Percentiles rank a stretch among this genome's conserved stretches.
These are phyloP conservation scores for Pyrenophora teres DNA, from an alignment of 2,329 filamentous ascomycete genomes.

Conservation along the genomic window DNA sequence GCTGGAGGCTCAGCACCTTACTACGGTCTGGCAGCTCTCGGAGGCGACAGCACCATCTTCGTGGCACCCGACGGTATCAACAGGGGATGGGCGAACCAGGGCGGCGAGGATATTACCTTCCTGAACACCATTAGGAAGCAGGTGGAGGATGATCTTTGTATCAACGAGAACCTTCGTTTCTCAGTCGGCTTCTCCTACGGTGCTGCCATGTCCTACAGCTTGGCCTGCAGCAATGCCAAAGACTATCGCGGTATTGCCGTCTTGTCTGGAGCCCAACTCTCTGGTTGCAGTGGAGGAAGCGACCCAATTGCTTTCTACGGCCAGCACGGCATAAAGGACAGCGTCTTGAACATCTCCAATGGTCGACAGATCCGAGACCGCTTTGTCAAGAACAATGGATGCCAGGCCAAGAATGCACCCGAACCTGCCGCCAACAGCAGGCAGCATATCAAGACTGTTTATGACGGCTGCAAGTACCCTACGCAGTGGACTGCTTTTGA, in stretches of 20 bases:
- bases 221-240: constrained; percentile 50
- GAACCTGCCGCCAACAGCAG: constrained; percentile 25
- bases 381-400: constrained; percentile 49
- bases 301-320: constrained; percentile 49
- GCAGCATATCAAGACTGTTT: constrained; percentile 22
- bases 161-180: constrained; percentile 51
- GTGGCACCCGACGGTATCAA: constrained; percentile 51
- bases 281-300: constrained; percentile 41
- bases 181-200: constrained; percentile 55
- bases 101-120: constrained; percentile 51
- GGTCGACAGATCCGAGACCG: constrained; percentile 48
- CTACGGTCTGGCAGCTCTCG: constrained; percentile 49
- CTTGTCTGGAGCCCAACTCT: constrained; percentile 25
- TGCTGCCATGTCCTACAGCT: constrained; percentile 50
- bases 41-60: constrained; percentile 50
- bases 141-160: constrained; percentile 50
- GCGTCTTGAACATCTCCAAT: constrained; percentile 42
- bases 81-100: constrained; percentile 51
- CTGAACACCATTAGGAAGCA: constrained; percentile 48
- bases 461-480: constrained; percentile 42
- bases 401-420: constrained; percentile 22
- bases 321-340: constrained; percentile 49
- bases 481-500: constrained; percentile 39
- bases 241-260: constrained; percentile 49
- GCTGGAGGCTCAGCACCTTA: constrained; percentile 36